Conservation (phyloP, 2,329 filamentous ascomycete species). For the Colletotrichum graminicola region DNA sequence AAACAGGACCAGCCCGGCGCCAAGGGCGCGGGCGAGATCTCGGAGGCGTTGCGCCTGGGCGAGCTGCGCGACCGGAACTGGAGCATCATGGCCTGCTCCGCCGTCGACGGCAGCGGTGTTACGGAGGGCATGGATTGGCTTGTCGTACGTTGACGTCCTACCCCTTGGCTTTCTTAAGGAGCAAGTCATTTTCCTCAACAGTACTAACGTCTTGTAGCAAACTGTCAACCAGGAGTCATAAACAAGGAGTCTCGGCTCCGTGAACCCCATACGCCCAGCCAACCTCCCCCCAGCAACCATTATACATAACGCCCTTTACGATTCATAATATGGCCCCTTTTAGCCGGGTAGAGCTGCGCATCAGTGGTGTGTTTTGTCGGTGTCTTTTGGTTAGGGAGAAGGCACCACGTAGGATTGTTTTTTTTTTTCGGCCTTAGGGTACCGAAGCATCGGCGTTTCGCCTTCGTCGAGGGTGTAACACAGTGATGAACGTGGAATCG, state of each 20-base stretch:
- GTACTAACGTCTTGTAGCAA: conserved; percentile 41
- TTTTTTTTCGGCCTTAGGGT: background rate
- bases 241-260: conserved; percentile 3
- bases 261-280: conserved; percentile 28
- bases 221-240: conserved; percentile 47
- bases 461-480: background rate
- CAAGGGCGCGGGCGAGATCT: conserved; percentile 96
- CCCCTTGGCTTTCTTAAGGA: background rate
- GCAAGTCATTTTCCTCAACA: background rate
- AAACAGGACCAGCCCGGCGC: conserved; percentile 99
- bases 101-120: conserved; percentile 94
- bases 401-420: background rate
- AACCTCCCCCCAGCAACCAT: conserved; percentile 3
- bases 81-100: conserved; percentile 98
- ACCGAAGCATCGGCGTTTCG: conserved; percentile 26
- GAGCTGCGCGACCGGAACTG: conserved; percentile 97
- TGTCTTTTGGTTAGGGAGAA: conserved; percentile 21
- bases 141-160: conserved; percentile 70
- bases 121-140: conserved; percentile 99
- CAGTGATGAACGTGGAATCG: background rate
- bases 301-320: conserved; percentile 38
- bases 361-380: conserved; percentile 29
- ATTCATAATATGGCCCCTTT: conserved; percentile 34
- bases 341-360: conserved; percentile 39
- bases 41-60: conserved; percentile 88